Evolutionary conservation across 225 moss, liverwort and hornwort genomes (phyloP).

Genomic region (Thuidium tamariscinum): DNA sequence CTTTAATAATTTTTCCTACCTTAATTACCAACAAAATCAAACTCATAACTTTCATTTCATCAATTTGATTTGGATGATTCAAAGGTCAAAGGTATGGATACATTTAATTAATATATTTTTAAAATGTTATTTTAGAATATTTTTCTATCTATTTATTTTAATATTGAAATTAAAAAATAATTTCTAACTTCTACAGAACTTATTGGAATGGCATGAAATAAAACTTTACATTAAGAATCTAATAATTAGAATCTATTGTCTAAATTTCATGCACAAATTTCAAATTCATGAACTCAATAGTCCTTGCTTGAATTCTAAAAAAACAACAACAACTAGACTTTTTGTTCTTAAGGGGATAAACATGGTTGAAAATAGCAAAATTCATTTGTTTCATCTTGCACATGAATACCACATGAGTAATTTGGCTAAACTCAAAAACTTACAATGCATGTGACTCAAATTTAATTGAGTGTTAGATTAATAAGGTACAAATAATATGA

Average conservation of each 20-base stretch:
- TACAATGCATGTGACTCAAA: no score
- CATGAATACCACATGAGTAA: no score
- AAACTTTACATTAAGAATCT: background rate
- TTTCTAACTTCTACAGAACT: background rate
- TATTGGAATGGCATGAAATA: background rate
- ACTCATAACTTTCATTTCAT: background rate
- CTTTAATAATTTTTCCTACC: background rate
- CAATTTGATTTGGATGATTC: background rate
- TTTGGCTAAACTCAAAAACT: no score
- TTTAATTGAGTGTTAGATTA: no score
- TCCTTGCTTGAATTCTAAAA: background rate
- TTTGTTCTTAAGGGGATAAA: no score
- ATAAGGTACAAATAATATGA: no score
- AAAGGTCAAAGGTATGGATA: background rate
- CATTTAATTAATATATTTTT: background rate
- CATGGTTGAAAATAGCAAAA: no score
- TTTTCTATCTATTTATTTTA: background rate
- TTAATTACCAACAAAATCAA: background rate
- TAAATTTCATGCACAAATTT: background rate
- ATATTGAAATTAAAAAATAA: background rate
- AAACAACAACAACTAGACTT: no score
- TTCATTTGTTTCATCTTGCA: no score
- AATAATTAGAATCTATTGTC: background rate
- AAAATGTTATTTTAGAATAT: background rate
- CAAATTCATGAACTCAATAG: background rate